Base-by-base conservation (phyloP, 225 moss, liverwort and hornwort genomes). In the Ulota crispa region DNA sequence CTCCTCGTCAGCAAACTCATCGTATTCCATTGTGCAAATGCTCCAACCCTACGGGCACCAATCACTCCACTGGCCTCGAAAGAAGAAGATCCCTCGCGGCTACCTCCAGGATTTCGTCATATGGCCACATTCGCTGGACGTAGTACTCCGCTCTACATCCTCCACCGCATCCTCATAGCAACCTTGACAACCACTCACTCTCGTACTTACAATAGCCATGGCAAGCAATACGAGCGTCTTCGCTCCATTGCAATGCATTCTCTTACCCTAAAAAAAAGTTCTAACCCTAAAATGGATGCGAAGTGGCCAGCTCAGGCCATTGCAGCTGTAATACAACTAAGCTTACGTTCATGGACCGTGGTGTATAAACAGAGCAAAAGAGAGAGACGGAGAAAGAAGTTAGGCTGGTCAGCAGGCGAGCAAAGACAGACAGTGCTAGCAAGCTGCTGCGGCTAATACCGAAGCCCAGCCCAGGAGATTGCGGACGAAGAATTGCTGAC, bases 1-100 rank as follows among this genome's bases (percentile, higher is more conserved):
- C 81, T 87, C 90, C 78, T 88, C 90, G 23, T 88, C 86, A 28
- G 70, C 90, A 20, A 82, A 80, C 77, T 90, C 89, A 84, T 88
- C 88, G 81, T 91, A 85, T 83, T 94, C 90, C 90, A 90, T 90
- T 19, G 70, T 84, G 64, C 28, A 61, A 75, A 76, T 59, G 81
- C 68, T 43, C 70, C 71, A 87, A 70, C 72, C 72, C 84, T 81
- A 65, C 26, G 4, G 14, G 24, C 57, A 70, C 47, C 53, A 78
- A 31, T 64, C 64, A 64, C 16, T 20, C 32, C 20, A 28, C 66
- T 56, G 11, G 27, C 67, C 80, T 77, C 75, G 34, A 16, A 34
- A 77, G 37, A 50, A 77, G 37, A 64, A 63, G 19, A 65, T 34
- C 60, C 76, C 63, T 21, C n/a, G 70, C 71, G 4, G 32, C 80